Conservation (phyloP, 2,329 filamentous ascomycete species). For the Elsinoe perseae region DNA sequence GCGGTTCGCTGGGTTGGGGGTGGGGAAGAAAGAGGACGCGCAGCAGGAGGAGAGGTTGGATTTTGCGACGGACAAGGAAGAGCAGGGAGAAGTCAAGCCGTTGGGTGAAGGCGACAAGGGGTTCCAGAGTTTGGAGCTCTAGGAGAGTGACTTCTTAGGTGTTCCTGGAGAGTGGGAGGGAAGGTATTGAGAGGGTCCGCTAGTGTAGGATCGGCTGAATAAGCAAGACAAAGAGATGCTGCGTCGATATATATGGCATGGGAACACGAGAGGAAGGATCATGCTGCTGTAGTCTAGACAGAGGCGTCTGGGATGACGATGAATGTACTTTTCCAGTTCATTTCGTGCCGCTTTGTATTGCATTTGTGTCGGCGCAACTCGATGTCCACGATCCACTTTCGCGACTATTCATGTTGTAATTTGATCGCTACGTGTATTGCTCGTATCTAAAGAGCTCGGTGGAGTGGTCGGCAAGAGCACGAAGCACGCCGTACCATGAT, state of each 20-base stretch:
- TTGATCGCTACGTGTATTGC: too few relatives aligned
- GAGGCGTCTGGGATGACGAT: neutral
- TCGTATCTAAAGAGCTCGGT: too few relatives aligned
- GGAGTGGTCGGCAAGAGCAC: too few relatives aligned
- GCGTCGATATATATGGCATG: neutral
- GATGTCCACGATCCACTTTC: too few relatives aligned
- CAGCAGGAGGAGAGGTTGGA: slow-evolving; percentile 5
- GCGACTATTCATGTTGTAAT: too few relatives aligned
- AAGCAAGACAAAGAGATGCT: too few relatives aligned
- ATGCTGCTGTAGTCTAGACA: neutral
- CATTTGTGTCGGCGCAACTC: too few relatives aligned
- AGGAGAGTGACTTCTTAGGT: neutral
- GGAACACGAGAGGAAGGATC: neutral
- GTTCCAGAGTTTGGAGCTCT: slow-evolving; percentile 11
- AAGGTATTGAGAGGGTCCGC: neutral
- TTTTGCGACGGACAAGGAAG: neutral
- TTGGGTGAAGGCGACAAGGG: slow-evolving; percentile 1
- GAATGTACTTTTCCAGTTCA: neutral
- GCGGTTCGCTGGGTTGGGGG: slow-evolving; percentile 24
- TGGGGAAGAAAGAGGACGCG: slow-evolving; percentile 18
- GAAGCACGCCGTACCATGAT: too few relatives aligned
- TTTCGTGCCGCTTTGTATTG: too few relatives aligned
- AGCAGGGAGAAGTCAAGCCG: neutral
- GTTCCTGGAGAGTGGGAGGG: neutral
- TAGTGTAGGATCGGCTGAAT: neutral